These are phyloP conservation scores for Colletotrichum phormii DNA, from an alignment of 2,329 filamentous ascomycete genomes.

Conservation along the genomic window DNA sequence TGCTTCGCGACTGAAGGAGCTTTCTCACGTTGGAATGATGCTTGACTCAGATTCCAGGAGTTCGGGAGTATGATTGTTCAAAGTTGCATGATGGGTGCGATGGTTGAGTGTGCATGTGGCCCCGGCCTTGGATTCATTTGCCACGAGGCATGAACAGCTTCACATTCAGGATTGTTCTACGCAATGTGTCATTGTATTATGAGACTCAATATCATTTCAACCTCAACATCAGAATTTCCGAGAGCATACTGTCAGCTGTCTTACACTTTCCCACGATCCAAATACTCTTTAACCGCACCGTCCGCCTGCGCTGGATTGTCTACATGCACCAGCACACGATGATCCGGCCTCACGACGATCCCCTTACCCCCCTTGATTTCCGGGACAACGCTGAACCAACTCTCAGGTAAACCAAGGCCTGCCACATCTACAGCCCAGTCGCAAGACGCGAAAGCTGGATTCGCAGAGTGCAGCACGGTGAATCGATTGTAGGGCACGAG, in stretches of 20 bases:
- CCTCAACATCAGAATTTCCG: too few relatives aligned
- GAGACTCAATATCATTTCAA: too few relatives aligned
- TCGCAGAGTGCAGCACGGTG: constrained; percentile 19
- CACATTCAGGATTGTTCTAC: too few relatives aligned
- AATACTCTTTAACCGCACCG: background rate
- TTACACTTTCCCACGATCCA: background rate
- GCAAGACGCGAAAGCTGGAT: constrained; percentile 13
- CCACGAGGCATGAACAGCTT: too few relatives aligned
- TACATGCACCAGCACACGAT: constrained; percentile 20
- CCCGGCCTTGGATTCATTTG: too few relatives aligned
- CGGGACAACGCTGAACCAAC: constrained; percentile 12
- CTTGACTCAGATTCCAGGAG: too few relatives aligned
- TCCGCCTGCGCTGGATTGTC: background rate
- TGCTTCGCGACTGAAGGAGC: too few relatives aligned
- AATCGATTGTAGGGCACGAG: constrained; percentile 27
- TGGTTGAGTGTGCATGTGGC: too few relatives aligned
- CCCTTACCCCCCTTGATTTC: constrained; percentile 23
- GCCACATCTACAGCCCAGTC: constrained; percentile 26
- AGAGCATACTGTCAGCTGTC: background rate
- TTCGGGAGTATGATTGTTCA: too few relatives aligned
- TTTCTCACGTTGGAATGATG: too few relatives aligned
- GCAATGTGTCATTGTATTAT: too few relatives aligned
- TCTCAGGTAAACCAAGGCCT: constrained; percentile 7
- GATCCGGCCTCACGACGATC: constrained; percentile 26
- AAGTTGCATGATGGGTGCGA: too few relatives aligned